A percentile compares a stretch with the other conserved stretches of the same genome.
These are phyloP conservation scores for Aspergillus ochraceoroseus DNA, from an alignment of 2,329 filamentous ascomycete genomes.

Conservation along the genomic window DNA sequence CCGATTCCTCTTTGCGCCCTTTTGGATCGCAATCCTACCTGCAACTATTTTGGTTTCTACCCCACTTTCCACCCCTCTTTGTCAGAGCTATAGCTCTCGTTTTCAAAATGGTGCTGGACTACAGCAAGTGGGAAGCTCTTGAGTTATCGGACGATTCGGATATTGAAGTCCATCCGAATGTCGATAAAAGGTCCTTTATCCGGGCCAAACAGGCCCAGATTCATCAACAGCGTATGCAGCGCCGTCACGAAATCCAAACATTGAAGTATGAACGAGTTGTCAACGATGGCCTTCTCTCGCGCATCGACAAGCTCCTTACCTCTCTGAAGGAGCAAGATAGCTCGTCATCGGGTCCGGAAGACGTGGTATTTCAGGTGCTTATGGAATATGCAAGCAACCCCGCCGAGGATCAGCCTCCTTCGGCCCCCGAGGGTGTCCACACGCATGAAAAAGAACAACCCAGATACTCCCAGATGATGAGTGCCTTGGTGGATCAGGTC, in stretches of 20 bases:
- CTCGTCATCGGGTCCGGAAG: conserved; percentile 61
- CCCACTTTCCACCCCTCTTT: conserved; percentile 20
- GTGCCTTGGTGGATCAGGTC: conserved; percentile 88
- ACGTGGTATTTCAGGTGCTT: conserved; percentile 82
- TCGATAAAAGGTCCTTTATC: conserved; percentile 97
- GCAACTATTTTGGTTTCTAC: conserved; percentile 11
- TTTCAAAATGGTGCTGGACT: conserved; percentile 55
- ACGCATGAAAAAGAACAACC: conserved; percentile 68
- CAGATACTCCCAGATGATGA: conserved; percentile 96
- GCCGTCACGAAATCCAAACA: conserved; percentile 82
- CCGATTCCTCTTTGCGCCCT: not conserved
- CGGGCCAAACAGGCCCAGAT: conserved; percentile 97
- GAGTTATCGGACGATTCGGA: conserved; percentile 98
- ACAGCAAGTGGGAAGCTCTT: conserved; percentile 67
- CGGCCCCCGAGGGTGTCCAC: conserved; percentile 73
- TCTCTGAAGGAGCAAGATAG: conserved; percentile 70
- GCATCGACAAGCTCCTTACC: conserved; percentile 73
- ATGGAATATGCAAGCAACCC: conserved; percentile 72
- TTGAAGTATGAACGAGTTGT: conserved; percentile 84
- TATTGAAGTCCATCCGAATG: conserved; percentile 96
- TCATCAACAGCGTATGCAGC: conserved; percentile 79
- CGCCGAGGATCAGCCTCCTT: conserved; percentile 68
- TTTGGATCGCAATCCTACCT: not conserved
- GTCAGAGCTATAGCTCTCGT: conserved; percentile 10
- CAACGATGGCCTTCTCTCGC: conserved; percentile 82